Conservation (phyloP, 176 grass and related monocot species). For the Cocos nucifera region DNA sequence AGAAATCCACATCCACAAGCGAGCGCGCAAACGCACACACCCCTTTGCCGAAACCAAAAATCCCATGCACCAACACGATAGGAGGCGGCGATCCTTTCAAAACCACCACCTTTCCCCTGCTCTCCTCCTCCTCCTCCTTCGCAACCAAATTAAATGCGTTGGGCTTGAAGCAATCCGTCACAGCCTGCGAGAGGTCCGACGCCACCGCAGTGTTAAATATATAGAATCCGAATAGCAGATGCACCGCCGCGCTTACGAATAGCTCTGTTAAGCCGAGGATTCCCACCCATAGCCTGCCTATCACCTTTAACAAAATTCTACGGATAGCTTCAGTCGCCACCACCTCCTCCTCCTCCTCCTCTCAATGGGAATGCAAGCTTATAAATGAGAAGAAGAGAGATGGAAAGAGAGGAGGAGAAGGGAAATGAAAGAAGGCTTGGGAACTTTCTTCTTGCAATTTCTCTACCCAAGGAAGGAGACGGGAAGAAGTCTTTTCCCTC, state of each 20-base stretch:
- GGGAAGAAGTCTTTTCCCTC: neutral
- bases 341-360: neutral
- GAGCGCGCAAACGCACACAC: conserved; percentile 8
- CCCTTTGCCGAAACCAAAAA: conserved; percentile 98
- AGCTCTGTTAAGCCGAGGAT: conserved; percentile 71
- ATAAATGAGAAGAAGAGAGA: no score
- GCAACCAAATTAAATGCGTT: conserved; percentile 40
- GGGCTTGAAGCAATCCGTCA: conserved; percentile 32
- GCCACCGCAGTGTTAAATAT: conserved; percentile 88
- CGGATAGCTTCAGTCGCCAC: neutral
- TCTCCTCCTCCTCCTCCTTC: conserved; percentile 19
- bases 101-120: conserved; percentile 29
- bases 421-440: conserved; percentile 10
- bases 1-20: neutral
- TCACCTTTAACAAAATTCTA: conserved; percentile 2
- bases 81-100: conserved; percentile 66
- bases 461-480: no score
- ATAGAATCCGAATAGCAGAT: conserved; percentile 82
- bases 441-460: no score
- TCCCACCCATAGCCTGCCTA: conserved; percentile 40
- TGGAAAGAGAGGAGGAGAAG: conserved; percentile 1
- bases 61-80: conserved; percentile 92
- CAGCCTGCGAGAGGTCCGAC: conserved; percentile 72
- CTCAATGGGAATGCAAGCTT: no score
- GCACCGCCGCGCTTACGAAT: conserved; percentile 61